Conservation (phyloP, 2,329 filamentous ascomycete genomes). For the Exophiala calicioides region DNA sequence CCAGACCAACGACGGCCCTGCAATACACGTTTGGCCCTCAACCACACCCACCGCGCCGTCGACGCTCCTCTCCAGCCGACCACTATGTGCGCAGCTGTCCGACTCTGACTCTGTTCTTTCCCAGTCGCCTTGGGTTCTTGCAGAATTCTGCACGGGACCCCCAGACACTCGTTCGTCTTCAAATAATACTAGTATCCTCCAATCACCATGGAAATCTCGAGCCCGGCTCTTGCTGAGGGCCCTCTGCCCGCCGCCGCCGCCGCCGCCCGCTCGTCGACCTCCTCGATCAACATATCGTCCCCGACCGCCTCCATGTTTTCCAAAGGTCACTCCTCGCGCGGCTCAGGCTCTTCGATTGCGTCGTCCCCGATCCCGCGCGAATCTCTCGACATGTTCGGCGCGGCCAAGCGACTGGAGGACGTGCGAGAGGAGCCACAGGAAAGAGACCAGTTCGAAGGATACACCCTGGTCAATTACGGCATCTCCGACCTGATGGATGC, state of each 20-base stretch:
- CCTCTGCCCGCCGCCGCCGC: slow-evolving; percentile 11
- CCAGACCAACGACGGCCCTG: too few species aligned
- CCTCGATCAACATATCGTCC: slow-evolving; percentile 22
- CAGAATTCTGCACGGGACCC: slow-evolving; percentile 8
- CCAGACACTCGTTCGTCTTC: slow-evolving; percentile 16
- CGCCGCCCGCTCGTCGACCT: slow-evolving; percentile 16
- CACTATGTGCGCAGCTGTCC: slow-evolving; percentile 25
- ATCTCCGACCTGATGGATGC: slow-evolving; percentile 37
- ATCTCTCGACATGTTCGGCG: slow-evolving; percentile 49
- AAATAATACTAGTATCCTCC: slow-evolving; percentile 12
- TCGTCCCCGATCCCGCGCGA: slow-evolving; percentile 56
- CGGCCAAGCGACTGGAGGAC: slow-evolving; percentile 72
- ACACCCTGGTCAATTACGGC: slow-evolving; percentile 24
- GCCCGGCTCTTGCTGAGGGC: slow-evolving; percentile 4
- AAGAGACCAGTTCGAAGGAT: slow-evolving; percentile 26
- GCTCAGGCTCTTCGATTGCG: slow-evolving; percentile 56
- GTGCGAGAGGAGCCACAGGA: slow-evolving; percentile 70
- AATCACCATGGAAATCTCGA: slow-evolving; percentile 18
- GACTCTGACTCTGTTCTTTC: slow-evolving; percentile 19
- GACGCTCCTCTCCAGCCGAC: slow-evolving; percentile 11
- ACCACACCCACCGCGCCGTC: not conserved
- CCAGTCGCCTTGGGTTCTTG: slow-evolving; percentile 8
- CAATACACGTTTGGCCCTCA: slow-evolving; percentile 1
- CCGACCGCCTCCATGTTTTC: slow-evolving; percentile 28
- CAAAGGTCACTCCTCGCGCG: slow-evolving; percentile 29